Base-by-base conservation (phyloP, 2,329 filamentous ascomycete species). In the Colletotrichum sp. region DNA sequence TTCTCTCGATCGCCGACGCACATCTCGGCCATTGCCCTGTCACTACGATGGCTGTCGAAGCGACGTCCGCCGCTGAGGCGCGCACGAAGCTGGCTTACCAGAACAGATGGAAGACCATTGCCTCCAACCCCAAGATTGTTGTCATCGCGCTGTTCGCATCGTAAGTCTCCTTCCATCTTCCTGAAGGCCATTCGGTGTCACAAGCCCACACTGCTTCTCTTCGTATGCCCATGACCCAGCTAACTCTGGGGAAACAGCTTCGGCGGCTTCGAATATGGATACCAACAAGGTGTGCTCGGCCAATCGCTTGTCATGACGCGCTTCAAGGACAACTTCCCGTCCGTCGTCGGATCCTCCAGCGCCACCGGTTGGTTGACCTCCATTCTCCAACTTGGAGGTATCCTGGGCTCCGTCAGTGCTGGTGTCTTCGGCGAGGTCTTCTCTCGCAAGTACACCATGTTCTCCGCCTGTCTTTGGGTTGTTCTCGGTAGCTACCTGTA, bases 221-320 rank as follows among this genome's bases (percentile, higher is more conserved):
- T 6, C 18, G n/a, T 12, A 0, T 21, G 15, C 16, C 18, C 16
- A 8, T 61, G 26, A 12, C 18, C 21, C 8, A 18, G n/a, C 56
- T 69, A 28, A 73, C 32, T 28, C 18, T 24, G 15, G 4, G 6
- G 24, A 18, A 16, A 62, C 48, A 88, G 87, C n/a, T 85, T 89
- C 26, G 87, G 88, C 73, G 88, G 88, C 26, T 87, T 89, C 62
- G 85, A 88, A 74, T 89, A 89, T 85, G 88, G 88, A 69, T 89
- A 89, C 78, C 88, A 90, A 73, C 89, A 91, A 78, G 89, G 74
- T 66, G 88, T 91, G 2, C 82, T 91, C 5, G 88, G 88, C 36
- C 87, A 90, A 77, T 88, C 88, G 15, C 83, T 91, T 4, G 88
- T 89, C 78, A 91, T 90, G 88, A 83, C 83, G 10, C 84, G 86